These are phyloP conservation scores for Symbiodinium pilosum DNA, from an alignment of 73 alveolate species.

Conservation along the genomic window DNA sequence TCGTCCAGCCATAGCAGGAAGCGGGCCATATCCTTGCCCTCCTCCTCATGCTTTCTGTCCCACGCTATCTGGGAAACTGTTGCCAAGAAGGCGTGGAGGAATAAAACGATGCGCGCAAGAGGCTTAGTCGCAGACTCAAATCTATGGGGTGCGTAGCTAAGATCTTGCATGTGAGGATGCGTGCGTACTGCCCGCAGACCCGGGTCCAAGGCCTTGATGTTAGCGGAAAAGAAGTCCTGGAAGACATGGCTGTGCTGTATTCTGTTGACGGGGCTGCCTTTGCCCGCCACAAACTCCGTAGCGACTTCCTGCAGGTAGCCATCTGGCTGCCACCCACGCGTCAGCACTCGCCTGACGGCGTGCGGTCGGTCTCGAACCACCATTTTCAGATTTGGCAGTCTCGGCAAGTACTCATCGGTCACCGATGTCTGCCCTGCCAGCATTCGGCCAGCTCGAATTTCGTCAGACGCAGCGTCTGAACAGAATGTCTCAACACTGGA, in stretches of 20 bases:
- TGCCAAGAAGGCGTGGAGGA: background rate
- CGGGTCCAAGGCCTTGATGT: background rate
- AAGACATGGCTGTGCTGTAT: background rate
- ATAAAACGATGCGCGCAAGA: background rate
- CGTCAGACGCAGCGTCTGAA: constrained; percentile 8
- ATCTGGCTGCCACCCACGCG: constrained; percentile 30
- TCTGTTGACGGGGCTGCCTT: background rate
- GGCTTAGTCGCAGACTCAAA: constrained; percentile 23
- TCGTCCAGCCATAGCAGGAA: background rate
- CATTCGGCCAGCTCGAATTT: constrained; percentile 10
- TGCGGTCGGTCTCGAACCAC: constrained; percentile 33
- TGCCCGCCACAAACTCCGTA: background rate
- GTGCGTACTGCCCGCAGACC: background rate
- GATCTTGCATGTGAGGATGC: background rate
- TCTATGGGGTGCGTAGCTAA: constrained; percentile 13
- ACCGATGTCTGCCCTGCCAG: background rate
- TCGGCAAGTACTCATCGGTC: background rate
- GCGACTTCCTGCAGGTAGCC: background rate
- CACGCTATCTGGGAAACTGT: background rate
- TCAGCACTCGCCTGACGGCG: constrained; percentile 1
- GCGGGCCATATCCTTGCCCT: background rate
- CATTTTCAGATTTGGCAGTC: background rate
- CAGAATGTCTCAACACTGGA: background rate
- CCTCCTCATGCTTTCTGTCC: background rate
- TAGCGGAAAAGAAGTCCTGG: background rate